Conservation (phyloP, 257 asterid genomes). For the Scutellaria baicalensis region DNA sequence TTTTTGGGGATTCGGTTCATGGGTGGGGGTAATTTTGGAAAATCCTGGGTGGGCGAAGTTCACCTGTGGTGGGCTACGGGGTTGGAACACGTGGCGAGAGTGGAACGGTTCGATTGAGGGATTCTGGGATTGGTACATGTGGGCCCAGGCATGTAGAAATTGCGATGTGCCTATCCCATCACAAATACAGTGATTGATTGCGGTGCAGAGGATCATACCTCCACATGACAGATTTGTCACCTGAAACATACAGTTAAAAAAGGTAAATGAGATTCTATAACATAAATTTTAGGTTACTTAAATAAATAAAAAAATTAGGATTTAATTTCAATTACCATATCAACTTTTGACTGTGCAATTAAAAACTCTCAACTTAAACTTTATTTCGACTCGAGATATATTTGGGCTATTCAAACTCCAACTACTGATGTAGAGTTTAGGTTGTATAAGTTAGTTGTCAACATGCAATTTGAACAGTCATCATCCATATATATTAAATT, state of each 20-base stretch:
- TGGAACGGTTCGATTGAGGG: constrained; percentile 40
- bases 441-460: too few species aligned
- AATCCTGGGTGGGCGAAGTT: constrained; percentile 39
- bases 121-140: constrained; percentile 20
- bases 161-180: constrained; percentile 85
- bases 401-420: too few species aligned
- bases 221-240: constrained; percentile 69
- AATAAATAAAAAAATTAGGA: too few species aligned
- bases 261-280: too few species aligned
- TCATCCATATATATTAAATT: too few species aligned
- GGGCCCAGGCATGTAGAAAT: constrained; percentile 85
- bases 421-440: too few species aligned
- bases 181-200: constrained; percentile 68
- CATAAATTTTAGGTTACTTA: too few species aligned
- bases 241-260: constrained; percentile 27
- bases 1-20: background rate
- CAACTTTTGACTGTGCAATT: too few species aligned
- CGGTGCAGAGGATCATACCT: constrained; percentile 67
- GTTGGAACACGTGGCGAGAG: constrained; percentile 57
- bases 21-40: constrained; percentile 20
- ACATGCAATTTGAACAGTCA: too few species aligned
- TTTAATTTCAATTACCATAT: too few species aligned
- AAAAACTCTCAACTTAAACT: too few species aligned
- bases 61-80: constrained; percentile 47
- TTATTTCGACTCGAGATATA: too few species aligned